These are phyloP conservation scores for Arthrobotrys sinensis DNA, from an alignment of 2,329 filamentous ascomycete species.

Conservation along the genomic window DNA sequence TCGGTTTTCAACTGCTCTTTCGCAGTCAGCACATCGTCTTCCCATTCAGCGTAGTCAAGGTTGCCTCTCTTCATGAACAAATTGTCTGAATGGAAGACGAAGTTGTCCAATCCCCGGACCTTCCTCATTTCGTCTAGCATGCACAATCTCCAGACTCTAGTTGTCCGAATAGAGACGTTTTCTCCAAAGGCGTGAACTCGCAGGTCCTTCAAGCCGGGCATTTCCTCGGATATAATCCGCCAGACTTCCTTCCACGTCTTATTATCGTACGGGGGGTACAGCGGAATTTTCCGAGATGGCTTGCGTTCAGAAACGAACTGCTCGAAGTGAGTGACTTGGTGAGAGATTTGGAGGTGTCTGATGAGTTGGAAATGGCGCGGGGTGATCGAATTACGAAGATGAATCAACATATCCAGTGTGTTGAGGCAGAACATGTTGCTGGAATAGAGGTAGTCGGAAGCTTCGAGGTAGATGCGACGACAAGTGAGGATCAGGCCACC, in stretches of 20 bases:
- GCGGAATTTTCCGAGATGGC: slow-evolving; percentile 51
- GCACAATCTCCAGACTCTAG: slow-evolving; percentile 56
- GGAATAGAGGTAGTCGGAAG: slow-evolving; percentile 58
- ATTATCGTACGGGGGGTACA: slow-evolving; percentile 59
- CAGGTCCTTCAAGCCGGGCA: slow-evolving; percentile 52
- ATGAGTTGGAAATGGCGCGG: slow-evolving; percentile 56
- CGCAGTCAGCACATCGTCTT: slow-evolving; percentile 53
- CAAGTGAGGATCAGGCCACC: slow-evolving; percentile 47
- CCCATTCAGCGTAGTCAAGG: slow-evolving; percentile 57
- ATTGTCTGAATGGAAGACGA: slow-evolving; percentile 56
- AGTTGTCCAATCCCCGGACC: slow-evolving; percentile 51
- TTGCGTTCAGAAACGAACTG: slow-evolving; percentile 58
- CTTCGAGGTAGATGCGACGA: slow-evolving; percentile 53
- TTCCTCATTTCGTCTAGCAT: slow-evolving; percentile 58
- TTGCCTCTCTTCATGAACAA: slow-evolving; percentile 59
- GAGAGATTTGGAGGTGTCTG: slow-evolving; percentile 49
- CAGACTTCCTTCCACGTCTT: slow-evolving; percentile 60
- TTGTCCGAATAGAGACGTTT: slow-evolving; percentile 47
- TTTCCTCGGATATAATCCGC: slow-evolving; percentile 54
- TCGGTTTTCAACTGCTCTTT: slow-evolving; percentile 48
- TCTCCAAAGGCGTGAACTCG: slow-evolving; percentile 52
- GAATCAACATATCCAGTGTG: slow-evolving; percentile 56
- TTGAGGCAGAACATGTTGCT: slow-evolving; percentile 59
- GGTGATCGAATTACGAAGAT: slow-evolving; percentile 56
- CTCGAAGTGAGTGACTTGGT: slow-evolving; percentile 57